Base-by-base conservation (phyloP, 768 basidiomycete genomes). In the Rubroboletus satanas region DNA sequence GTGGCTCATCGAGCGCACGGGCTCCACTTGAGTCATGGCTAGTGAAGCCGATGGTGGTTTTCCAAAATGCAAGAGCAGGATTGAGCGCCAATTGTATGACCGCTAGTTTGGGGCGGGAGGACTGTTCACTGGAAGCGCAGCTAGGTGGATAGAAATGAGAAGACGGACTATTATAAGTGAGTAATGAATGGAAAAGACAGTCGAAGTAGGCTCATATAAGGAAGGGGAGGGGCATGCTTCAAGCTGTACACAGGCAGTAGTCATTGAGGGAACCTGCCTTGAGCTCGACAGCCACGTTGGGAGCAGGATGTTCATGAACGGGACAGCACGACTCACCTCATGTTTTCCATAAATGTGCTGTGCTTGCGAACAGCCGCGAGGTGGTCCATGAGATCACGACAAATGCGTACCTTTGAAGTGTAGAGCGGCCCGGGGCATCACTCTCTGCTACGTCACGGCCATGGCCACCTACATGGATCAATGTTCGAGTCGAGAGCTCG, bases 1-100 rank as follows among this genome's bases (percentile, higher is more conserved):
- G 67, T 85, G 83, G 67, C 82, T 85, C 79, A 81, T 81, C 44
- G 67, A 69, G 56, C 69, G 65, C 47, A 51, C 52, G 48, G 64
- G 65, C 47, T 72, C 71, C 56, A 47, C 54, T 41, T 60, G 65
- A 41, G 67, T 61, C 71, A 72, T 71, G 55, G 45, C 44, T 49
- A 26, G 45, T 54, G 32, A 37, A 41, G 52, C 58, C 49, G 39
- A 42, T 12, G 14, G 21, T 35, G 44, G 49, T 56, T 49, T 51
- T 35, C 59, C 49, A 45, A 38, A 31, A 45, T 49, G 51, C 38
- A 29, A 57, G 52, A 39, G 50, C 42, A 46, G 39, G 33, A 58
- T 47, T 42, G 55, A 52, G 56, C 54, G 60, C 50, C 56, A 52
- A 45, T 51, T 55, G 45, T 31, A 26, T 31, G 41, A 17, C 48